Percentiles rank a stretch among this genome's conserved stretches.
phyloP scores from a whole-genome alignment of 1,139 yeast species.

The Blastobotrys proliferans region DNA sequence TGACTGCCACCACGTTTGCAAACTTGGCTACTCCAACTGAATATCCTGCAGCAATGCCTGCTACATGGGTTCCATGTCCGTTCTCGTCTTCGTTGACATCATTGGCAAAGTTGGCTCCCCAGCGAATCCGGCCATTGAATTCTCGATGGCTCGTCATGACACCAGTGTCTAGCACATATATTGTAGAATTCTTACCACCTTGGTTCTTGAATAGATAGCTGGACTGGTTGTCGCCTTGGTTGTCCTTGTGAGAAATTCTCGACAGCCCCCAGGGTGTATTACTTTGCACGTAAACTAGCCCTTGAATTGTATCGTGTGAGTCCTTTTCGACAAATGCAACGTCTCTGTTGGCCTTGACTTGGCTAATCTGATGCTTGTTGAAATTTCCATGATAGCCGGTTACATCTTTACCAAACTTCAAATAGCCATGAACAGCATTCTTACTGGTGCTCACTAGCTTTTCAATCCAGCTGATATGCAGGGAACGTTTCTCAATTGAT shows the following conservation, averaged over 20 bases:
- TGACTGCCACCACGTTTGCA: constrained; percentile 41
- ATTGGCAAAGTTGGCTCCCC: constrained; percentile 58
- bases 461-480: constrained; percentile 19
- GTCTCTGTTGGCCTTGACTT: constrained; percentile 41
- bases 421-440: constrained; percentile 54
- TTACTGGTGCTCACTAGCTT: constrained; percentile 6
- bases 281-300: constrained; percentile 32
- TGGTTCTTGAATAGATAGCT: constrained; percentile 44
- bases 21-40: constrained; percentile 44
- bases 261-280: constrained; percentile 58
- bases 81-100: constrained; percentile 62
- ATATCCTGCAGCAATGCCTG: constrained; percentile 43
- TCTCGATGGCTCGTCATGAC: constrained; percentile 45
- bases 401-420: constrained; percentile 43
- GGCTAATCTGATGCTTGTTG: constrained; percentile 31
- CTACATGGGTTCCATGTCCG: constrained; percentile 58
- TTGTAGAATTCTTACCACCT: constrained; percentile 51
- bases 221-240: constrained; percentile 33
- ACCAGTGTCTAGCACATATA: constrained; percentile 52
- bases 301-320: constrained; percentile 30
- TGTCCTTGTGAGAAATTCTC: constrained; percentile 44
- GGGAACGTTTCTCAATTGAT: constrained; percentile 9
- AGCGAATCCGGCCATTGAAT: constrained; percentile 52
- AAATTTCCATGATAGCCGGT: constrained; percentile 30
- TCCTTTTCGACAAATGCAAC: constrained; percentile 50